phyloP scores from a whole-genome alignment of 2,329 filamentous ascomycete species.

The Didymella pinodella region DNA sequence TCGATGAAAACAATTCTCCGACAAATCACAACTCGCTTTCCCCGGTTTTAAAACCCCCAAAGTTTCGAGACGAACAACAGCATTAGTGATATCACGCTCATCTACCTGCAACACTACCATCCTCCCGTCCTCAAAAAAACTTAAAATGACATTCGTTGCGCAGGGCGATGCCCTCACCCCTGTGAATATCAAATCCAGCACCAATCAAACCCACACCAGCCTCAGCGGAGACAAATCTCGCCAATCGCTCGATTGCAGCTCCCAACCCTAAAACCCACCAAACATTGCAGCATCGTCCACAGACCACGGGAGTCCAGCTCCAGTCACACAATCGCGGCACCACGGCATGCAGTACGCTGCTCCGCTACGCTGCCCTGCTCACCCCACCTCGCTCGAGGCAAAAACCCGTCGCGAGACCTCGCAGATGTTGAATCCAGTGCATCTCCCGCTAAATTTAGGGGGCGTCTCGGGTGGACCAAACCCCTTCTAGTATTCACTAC shows the following conservation, averaged over 20 bases:
- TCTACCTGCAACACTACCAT: neutral
- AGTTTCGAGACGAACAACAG: neutral
- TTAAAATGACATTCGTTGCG: neutral
- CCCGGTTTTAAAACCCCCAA: neutral
- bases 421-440: conserved; percentile 3
- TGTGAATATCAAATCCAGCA: conserved; percentile 2
- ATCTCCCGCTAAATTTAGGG: conserved; percentile 16
- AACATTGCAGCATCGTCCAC: neutral
- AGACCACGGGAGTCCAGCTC: neutral
- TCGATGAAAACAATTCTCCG: neutral
- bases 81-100: neutral
- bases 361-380: conserved; percentile 2
- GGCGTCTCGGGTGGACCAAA: conserved; percentile 13
- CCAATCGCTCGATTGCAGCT: neutral
- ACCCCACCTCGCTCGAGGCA: neutral
- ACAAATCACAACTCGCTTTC: neutral
- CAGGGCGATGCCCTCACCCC: conserved; percentile 1
- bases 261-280: neutral
- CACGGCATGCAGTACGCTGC: conserved; percentile 4
- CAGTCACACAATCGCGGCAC: neutral
- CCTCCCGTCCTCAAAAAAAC: neutral
- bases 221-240: conserved; percentile 1
- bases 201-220: conserved; percentile 1
- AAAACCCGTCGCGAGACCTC: neutral
- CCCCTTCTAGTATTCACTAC: neutral